A percentile compares a stretch with the other conserved stretches of the same genome.
Evolutionary conservation across 1,284 basidiomycete genomes (phyloP).

Genomic region (Papiliotrema laurentii): DNA sequence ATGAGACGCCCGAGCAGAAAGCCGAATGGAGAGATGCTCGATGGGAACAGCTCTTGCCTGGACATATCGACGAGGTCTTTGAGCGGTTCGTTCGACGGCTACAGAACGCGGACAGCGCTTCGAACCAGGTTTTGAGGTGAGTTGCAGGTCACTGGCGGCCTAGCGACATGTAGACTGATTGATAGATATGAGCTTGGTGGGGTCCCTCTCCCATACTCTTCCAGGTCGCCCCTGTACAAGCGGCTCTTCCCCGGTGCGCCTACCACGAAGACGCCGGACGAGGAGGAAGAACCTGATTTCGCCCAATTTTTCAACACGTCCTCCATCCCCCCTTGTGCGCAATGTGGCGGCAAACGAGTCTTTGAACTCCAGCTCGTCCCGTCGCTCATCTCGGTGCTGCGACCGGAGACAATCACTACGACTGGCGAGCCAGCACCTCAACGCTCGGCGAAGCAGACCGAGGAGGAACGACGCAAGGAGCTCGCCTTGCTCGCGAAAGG

Average conservation of each 20-base stretch:
- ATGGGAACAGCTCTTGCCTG: slow-evolving; percentile 42
- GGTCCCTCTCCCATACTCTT: slow-evolving; percentile 45
- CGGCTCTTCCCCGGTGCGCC: slow-evolving; percentile 41
- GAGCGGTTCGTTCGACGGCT: slow-evolving; percentile 44
- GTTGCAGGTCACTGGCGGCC: slow-evolving; percentile 1
- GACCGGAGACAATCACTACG: slow-evolving; percentile 29
- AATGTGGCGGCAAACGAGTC: slow-evolving; percentile 35
- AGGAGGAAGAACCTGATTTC: slow-evolving; percentile 37
- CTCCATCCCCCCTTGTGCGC: slow-evolving; percentile 33
- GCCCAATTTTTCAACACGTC: slow-evolving; percentile 27
- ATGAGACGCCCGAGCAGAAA: slow-evolving; percentile 27
- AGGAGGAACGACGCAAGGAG: slow-evolving; percentile 41
- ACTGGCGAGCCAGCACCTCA: slow-evolving; percentile 20
- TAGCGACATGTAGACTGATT: not conserved
- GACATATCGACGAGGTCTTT: slow-evolving; percentile 46
- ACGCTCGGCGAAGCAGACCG: slow-evolving; percentile 20
- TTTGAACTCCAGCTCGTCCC: slow-evolving; percentile 49
- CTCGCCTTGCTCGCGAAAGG: slow-evolving; percentile 27
- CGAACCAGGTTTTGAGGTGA: slow-evolving; percentile 43
- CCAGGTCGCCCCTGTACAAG: slow-evolving; percentile 38
- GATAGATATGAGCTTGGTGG: slow-evolving; percentile 46
- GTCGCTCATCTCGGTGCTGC: slow-evolving; percentile 41
- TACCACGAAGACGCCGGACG: slow-evolving; percentile 25
- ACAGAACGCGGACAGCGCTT: slow-evolving; percentile 38
- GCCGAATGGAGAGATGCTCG: slow-evolving; percentile 31